Percentiles rank a stretch among this genome's conserved stretches.
Evolutionary conservation across 148 eudicot genomes (phyloP).

Genomic region (Suaeda aralocaspica): DNA sequence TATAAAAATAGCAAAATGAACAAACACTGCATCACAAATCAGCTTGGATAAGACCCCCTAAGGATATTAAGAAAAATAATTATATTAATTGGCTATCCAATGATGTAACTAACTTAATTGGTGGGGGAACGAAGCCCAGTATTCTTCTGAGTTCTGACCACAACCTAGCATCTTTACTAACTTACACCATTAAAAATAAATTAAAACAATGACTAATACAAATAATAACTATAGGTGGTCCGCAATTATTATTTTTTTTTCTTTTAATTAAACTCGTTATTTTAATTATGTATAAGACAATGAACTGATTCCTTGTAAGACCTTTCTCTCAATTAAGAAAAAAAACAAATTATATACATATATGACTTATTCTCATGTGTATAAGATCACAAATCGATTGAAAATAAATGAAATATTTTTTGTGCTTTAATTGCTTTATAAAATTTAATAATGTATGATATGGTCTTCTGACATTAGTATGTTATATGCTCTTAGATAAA

Average conservation of each 20-base stretch:
- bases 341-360: not conserved
- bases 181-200: slow-evolving; percentile 17
- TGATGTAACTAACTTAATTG: too few relatives aligned
- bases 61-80: too few relatives aligned
- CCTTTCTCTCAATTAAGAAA: slow-evolving; percentile 13
- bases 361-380: slow-evolving; percentile 17
- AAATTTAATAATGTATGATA: not conserved
- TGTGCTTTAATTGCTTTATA: too few relatives aligned
- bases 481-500: not conserved
- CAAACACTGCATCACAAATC: too few relatives aligned
- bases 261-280: too few relatives aligned
- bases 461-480: not conserved
- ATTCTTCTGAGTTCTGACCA: too few relatives aligned
- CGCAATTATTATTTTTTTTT: slow-evolving; percentile 2
- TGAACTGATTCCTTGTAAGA: slow-evolving; percentile 15
- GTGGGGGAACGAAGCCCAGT: too few relatives aligned
- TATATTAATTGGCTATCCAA: slow-evolving; percentile 26
- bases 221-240: slow-evolving; percentile 7
- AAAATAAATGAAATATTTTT: too few relatives aligned
- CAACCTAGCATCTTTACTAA: slow-evolving; percentile 20
- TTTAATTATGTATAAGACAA: slow-evolving; percentile 8
- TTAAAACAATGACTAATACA: slow-evolving; percentile 4
- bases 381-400: slow-evolving; percentile 7
- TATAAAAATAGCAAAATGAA: too few relatives aligned
- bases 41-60: too few relatives aligned